Conservation (phyloP, 441 rosid genomes). For the Populus hybrid region DNA sequence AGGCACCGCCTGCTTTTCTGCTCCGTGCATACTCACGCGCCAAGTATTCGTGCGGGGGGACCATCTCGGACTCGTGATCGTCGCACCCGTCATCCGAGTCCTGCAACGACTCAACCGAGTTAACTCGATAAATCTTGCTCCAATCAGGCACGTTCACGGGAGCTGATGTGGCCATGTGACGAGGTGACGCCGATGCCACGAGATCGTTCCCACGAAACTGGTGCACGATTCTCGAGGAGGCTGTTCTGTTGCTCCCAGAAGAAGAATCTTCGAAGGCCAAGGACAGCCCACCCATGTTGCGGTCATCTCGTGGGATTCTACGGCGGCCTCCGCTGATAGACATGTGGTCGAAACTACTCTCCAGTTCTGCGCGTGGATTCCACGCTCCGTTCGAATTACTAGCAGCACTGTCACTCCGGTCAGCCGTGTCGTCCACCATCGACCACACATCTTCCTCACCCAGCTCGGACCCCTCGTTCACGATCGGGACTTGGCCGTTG, state of each 20-base stretch:
- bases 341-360: conserved; percentile 16
- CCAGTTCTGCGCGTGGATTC: conserved; percentile 30
- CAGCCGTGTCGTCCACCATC: conserved; percentile 44
- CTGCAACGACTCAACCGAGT: conserved; percentile 79
- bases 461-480: conserved; percentile 50
- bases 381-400: conserved; percentile 31
- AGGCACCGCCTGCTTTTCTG: conserved; percentile 44
- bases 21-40: conserved; percentile 54
- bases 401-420: conserved; percentile 15
- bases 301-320: conserved; percentile 18
- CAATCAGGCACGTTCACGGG: conserved; percentile 90
- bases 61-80: conserved; percentile 59
- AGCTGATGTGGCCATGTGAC: conserved; percentile 73
- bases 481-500: conserved; percentile 29
- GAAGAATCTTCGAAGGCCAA: conserved; percentile 57
- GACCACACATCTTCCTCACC: conserved; percentile 93
- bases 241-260: conserved; percentile 20
- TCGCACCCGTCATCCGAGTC: conserved; percentile 54
- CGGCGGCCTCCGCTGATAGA: conserved; percentile 17
- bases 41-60: conserved; percentile 91
- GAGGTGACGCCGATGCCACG: conserved; percentile 31
- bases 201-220: conserved; percentile 55
- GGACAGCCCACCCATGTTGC: conserved; percentile 65
- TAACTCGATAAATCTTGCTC: conserved; percentile 73
- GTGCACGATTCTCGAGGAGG: conserved; percentile 65